phyloP scores from a whole-genome alignment of 768 basidiomycete genomes.

The Collybia sordida region DNA sequence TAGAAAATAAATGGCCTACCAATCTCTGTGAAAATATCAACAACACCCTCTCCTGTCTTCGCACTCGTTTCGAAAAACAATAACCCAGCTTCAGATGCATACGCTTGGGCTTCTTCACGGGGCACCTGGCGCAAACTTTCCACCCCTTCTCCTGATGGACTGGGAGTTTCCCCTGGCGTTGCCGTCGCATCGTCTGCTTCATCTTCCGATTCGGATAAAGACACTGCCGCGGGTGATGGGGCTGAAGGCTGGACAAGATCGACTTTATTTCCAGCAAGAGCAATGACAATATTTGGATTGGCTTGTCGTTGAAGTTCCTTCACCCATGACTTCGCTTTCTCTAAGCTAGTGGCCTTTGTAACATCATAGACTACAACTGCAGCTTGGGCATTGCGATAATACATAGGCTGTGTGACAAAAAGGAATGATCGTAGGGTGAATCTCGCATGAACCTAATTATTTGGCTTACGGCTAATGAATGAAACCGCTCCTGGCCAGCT shows the following conservation, averaged over 20 bases:
- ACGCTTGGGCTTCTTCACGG: slow-evolving; percentile 93
- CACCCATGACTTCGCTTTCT: slow-evolving; percentile 99
- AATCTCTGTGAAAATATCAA: slow-evolving; percentile 98
- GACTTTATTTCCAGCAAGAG: slow-evolving; percentile 96
- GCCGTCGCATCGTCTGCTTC: slow-evolving; percentile 93
- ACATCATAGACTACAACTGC: slow-evolving; percentile 99
- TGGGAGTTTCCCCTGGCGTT: slow-evolving; percentile 72
- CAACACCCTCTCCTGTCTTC: slow-evolving; percentile 93
- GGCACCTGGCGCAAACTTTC: slow-evolving; percentile 88
- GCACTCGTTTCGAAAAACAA: slow-evolving; percentile 98
- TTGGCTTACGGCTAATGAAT: slow-evolving; percentile 81
- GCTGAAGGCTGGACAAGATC: slow-evolving; percentile 77
- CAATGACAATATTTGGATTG: slow-evolving; percentile 98
- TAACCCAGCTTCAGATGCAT: slow-evolving; percentile 91
- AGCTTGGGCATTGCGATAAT: slow-evolving; percentile 97
- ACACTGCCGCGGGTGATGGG: slow-evolving; percentile 44
- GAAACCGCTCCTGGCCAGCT: slow-evolving; percentile 94
- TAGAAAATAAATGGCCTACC: slow-evolving; percentile 49
- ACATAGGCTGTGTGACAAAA: slow-evolving; percentile 76
- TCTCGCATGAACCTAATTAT: slow-evolving; percentile 13
- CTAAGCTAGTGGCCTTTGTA: slow-evolving; percentile 92
- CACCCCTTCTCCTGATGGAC: slow-evolving; percentile 46
- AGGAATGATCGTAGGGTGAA: slow-evolving; percentile 9
- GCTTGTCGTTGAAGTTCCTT: slow-evolving; percentile 99
- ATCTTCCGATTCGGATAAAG: slow-evolving; percentile 74